Percentiles rank a stretch among this genome's conserved stretches.
These are phyloP conservation scores for Rheum nobile DNA, from an alignment of 148 eudicot genomes.

Conservation along the genomic window DNA sequence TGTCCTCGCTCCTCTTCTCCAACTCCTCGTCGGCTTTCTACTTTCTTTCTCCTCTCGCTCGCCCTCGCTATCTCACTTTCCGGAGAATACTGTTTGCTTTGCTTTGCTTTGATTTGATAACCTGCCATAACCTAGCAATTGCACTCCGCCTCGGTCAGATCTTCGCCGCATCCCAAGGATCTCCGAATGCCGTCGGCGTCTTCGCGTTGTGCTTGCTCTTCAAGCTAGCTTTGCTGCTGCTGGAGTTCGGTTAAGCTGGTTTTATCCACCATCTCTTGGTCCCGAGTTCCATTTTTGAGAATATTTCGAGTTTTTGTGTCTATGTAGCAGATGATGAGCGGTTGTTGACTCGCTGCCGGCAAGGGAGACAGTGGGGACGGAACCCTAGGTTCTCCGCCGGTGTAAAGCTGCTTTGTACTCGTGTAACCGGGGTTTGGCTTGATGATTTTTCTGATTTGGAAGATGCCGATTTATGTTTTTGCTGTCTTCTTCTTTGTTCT, in stretches of 20 bases:
- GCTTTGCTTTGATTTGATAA: background rate
- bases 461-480: background rate
- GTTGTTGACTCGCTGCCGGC: background rate
- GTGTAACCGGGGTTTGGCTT: conserved; percentile 1
- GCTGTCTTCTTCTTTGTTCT: background rate
- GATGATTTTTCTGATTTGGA: background rate
- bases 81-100: background rate
- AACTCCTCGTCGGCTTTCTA: background rate
- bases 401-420: background rate
- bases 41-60: background rate
- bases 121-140: background rate
- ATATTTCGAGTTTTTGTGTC: background rate
- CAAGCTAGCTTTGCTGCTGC: background rate
- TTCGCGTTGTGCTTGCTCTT: background rate
- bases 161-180: conserved; percentile 6
- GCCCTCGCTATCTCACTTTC: background rate
- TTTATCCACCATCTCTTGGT: background rate
- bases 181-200: background rate
- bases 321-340: background rate
- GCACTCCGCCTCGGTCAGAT: background rate
- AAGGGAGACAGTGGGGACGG: conserved; percentile 1
- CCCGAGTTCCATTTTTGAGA: background rate
- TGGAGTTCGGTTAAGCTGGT: background rate
- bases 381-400: background rate
- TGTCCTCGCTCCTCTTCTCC: background rate